These are phyloP conservation scores for Entomophthora muscae DNA, from an alignment of 371 early-diverging fungal species.

Conservation along the genomic window DNA sequence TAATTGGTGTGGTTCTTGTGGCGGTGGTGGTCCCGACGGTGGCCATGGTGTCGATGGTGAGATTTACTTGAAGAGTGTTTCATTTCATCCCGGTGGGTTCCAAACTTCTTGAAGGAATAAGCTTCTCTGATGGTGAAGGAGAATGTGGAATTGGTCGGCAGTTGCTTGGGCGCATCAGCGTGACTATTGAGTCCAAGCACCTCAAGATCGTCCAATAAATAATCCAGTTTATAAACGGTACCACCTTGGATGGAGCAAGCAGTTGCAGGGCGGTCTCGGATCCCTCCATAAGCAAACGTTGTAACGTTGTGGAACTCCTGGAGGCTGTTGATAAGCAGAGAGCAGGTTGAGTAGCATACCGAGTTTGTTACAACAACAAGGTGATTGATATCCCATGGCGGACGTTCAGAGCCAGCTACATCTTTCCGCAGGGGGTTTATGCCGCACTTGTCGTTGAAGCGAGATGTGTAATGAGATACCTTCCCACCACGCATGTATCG, in stretches of 20 bases:
- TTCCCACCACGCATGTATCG: not conserved
- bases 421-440: not conserved
- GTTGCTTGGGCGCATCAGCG: not conserved
- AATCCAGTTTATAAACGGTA: not conserved
- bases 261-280: not conserved
- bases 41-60: too few relatives aligned
- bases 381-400: not conserved
- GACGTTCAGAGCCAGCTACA: not conserved
- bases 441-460: not conserved
- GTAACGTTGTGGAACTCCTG: conserved; percentile 3
- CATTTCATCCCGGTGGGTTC: too few relatives aligned
- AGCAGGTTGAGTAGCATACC: conserved; percentile 5
- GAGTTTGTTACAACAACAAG: conserved; percentile 1
- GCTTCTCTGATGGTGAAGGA: conserved; percentile 3
- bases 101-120: not conserved
- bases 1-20: not conserved
- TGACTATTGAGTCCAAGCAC: not conserved
- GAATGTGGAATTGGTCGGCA: not conserved
- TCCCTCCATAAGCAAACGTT: not conserved
- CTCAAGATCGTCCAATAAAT: not conserved
- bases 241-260: conserved; percentile 1
- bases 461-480: not conserved
- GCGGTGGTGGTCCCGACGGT: not conserved
- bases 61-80: too few relatives aligned
- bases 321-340: conserved; percentile 1